A percentile compares a stretch with the other conserved stretches of the same genome.
phyloP scores from a whole-genome alignment of 805 yeast species.

The Clavispora carvajalis region DNA sequence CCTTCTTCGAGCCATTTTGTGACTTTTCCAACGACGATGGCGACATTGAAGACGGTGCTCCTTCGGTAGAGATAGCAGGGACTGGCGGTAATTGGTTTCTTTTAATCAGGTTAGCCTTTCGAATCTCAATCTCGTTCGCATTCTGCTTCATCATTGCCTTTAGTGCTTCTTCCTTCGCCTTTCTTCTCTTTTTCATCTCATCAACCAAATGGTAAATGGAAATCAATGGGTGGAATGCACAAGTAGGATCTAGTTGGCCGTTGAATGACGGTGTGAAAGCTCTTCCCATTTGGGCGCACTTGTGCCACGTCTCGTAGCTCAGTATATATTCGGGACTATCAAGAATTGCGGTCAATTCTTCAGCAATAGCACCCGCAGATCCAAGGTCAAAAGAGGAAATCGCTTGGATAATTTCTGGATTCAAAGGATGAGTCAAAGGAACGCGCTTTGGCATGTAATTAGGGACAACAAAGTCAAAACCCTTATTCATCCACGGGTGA shows the following conservation, averaged over 20 bases:
- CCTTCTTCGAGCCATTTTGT: constrained; percentile 1
- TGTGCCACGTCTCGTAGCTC: constrained; percentile 61
- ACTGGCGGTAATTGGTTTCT: neutral
- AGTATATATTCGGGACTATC: constrained; percentile 60
- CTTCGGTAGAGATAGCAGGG: neutral
- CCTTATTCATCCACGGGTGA: constrained; percentile 95
- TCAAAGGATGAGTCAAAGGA: constrained; percentile 70
- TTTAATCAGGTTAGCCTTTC: neutral
- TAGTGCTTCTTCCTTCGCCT: constrained; percentile 48
- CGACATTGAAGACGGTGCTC: neutral
- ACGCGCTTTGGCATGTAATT: constrained; percentile 71
- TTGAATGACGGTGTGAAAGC: constrained; percentile 28
- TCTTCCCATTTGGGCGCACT: constrained; percentile 33
- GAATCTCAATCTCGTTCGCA: constrained; percentile 3
- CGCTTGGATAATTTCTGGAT: constrained; percentile 60
- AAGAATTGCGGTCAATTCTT: constrained; percentile 53
- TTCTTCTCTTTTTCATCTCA: constrained; percentile 73
- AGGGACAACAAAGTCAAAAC: constrained; percentile 69
- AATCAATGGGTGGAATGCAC: constrained; percentile 81
- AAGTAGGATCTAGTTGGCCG: constrained; percentile 58
- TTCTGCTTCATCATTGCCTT: constrained; percentile 25
- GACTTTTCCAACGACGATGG: neutral
- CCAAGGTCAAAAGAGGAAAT: constrained; percentile 81
- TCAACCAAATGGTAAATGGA: constrained; percentile 82
- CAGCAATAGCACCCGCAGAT: constrained; percentile 50